A percentile compares a stretch with the other conserved stretches of the same genome.
These are phyloP conservation scores for Leccinum pachyderme DNA, from an alignment of 1,284 basidiomycete genomes.

Conservation along the genomic window DNA sequence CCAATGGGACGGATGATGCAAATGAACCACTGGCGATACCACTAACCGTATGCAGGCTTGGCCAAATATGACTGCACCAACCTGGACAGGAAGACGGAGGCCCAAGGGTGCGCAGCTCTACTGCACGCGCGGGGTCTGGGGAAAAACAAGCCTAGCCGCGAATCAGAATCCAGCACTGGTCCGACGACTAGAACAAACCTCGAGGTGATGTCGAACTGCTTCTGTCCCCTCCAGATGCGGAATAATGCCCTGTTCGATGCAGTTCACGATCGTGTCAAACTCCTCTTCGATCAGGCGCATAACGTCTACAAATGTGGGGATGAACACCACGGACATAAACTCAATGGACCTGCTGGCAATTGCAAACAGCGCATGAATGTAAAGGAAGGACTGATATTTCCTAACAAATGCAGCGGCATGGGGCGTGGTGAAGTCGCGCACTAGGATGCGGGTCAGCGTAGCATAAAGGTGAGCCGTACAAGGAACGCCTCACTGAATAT, in stretches of 20 bases:
- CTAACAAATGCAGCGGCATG: not conserved
- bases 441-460: slow-evolving; percentile 1
- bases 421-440: not conserved
- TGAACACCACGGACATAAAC: not conserved
- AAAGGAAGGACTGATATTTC: not conserved
- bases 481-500: not conserved
- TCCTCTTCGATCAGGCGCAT: slow-evolving; percentile 1
- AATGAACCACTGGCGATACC: not conserved
- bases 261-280: slow-evolving; percentile 9
- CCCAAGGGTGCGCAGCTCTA: not conserved
- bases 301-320: not conserved
- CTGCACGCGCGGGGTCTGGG: not conserved
- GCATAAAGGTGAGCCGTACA: not conserved
- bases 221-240: slow-evolving; percentile 10
- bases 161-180: not conserved
- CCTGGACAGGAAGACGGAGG: not conserved
- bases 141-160: not conserved
- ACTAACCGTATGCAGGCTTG: not conserved
- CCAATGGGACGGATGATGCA: not conserved
- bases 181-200: slow-evolving; percentile 2
- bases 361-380: not conserved
- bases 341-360: not conserved
- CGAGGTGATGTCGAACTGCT: not conserved
- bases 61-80: slow-evolving; percentile 1
- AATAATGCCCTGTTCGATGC: slow-evolving; percentile 7